Evolutionary conservation across 257 asterid genomes (phyloP).

Genomic region (Cordia subcordata): DNA sequence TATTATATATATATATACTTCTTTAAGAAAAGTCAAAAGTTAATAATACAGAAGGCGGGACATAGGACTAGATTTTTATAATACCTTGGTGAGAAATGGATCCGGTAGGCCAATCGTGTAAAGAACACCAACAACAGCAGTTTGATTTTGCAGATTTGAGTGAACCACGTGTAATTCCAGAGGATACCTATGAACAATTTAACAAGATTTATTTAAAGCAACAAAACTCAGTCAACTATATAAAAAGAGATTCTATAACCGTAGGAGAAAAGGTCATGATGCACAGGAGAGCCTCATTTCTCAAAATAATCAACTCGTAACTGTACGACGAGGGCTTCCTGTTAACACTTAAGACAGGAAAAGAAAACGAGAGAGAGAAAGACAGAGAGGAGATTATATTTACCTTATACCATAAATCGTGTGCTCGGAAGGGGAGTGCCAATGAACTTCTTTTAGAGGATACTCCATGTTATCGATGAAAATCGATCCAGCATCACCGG

Average conservation of each 20-base stretch:
- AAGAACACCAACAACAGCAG: conserved; percentile 47
- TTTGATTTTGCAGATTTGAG: conserved; percentile 25
- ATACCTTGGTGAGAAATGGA: conserved; percentile 49
- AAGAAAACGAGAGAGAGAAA: too few species aligned
- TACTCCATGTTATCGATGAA: conserved; percentile 35
- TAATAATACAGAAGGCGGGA: too few species aligned
- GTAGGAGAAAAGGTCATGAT: not conserved
- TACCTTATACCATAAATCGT: conserved; percentile 56
- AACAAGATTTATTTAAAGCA: not conserved
- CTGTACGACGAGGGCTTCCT: too few species aligned
- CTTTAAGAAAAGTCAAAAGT: too few species aligned
- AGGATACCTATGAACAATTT: conserved; percentile 35
- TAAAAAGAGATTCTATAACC: not conserved
- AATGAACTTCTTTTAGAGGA: conserved; percentile 47
- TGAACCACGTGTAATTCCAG: conserved; percentile 78
- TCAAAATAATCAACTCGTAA: not conserved
- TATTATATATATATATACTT: too few species aligned
- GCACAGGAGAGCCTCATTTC: too few species aligned
- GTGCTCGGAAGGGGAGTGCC: conserved; percentile 88
- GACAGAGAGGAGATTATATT: too few species aligned
- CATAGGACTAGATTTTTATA: too few species aligned
- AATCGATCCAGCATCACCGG: conserved; percentile 49
- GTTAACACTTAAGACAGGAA: too few species aligned
- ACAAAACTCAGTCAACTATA: too few species aligned
- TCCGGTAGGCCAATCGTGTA: conserved; percentile 62